These are phyloP conservation scores for Fusarium hostae DNA, from an alignment of 2,329 filamentous ascomycete genomes.

Conservation along the genomic window DNA sequence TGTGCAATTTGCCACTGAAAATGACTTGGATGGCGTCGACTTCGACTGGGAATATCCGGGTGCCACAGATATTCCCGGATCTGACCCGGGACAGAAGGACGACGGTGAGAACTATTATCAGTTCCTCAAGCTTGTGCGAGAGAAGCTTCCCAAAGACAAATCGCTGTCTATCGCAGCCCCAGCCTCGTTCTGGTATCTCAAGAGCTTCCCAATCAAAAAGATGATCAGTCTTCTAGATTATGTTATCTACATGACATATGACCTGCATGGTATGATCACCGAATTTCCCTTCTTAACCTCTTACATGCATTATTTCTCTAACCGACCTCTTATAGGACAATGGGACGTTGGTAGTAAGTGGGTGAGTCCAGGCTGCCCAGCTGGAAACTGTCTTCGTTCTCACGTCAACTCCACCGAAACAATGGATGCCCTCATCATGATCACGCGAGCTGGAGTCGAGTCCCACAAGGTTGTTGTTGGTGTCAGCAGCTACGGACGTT, in stretches of 20 bases:
- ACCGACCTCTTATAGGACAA: too few relatives aligned
- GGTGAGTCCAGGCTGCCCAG: background rate
- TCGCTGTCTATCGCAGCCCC: conserved; percentile 28
- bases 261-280: conserved; percentile 8
- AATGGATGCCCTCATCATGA: background rate
- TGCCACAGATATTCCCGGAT: conserved; percentile 31
- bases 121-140: conserved; percentile 2
- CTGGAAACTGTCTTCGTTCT: conserved; percentile 1
- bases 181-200: conserved; percentile 28
- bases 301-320: too few relatives aligned
- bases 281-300: too few relatives aligned
- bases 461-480: background rate
- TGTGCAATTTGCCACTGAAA: conserved; percentile 48
- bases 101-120: conserved; percentile 20
- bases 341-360: too few relatives aligned
- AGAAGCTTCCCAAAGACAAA: background rate
- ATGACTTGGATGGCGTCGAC: conserved; percentile 53
- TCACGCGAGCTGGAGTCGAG: background rate
- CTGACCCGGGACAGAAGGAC: conserved; percentile 6
- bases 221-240: conserved; percentile 6
- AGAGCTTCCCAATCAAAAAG: conserved; percentile 19
- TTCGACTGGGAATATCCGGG: conserved; percentile 57
- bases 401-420: conserved; percentile 8
- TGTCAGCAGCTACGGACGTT: background rate
- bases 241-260: conserved; percentile 14